Evolutionary conservation across 495 filamentous ascomycete species (phyloP), one percentile per base, ranked within the genome.

Genomic region (Parathielavia appendiculata): DNA sequence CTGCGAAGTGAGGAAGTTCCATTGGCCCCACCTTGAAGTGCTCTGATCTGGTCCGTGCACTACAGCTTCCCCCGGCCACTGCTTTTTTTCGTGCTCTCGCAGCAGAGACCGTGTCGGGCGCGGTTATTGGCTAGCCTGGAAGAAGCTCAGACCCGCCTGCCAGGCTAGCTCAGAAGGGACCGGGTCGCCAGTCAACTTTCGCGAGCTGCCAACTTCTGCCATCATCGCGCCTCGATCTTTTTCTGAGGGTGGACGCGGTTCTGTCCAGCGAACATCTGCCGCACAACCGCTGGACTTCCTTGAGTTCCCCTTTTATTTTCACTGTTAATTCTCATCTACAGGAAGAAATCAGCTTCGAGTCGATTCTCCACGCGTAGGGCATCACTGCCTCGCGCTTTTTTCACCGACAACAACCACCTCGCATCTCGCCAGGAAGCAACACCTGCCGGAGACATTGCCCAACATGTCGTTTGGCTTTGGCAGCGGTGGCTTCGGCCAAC

Each of bases 401-500:
- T 58, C 39, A 26, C 46, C 46, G 32, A 39, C n/a, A 12, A 10
- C 23, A 20, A 35, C 50, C 51, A 0, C 35, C 26, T 30, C 30
- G 5, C 36, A 44, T 50, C 55, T 54, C 41, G 51, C 49, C 36
- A 58, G 51, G 16, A 13, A 47, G 17, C 50, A 6, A 51, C 30
- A 22, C 38, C 51, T 4, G 17, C 38, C 30, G 23, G 54, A 50
- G 51, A 43, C 53, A 48, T 53, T 48, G 49, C 56, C 50, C 59
- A 76, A 60, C 71, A 81, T 81, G 73, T 75, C 75, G 57, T 80
- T 80, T 63, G 73, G 59, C 51, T 60, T 77, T 65, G 71, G 72
- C 59, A 71, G 76, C 59, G 77, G 75, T 70, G 81, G 80, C 65
- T 87, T 87, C 70, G 84, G 84, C 66, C 75, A 81, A 63, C 63